These are phyloP conservation scores for Lichtheimia ramosa DNA, from an alignment of 371 early-diverging fungal genomes.

Conservation along the genomic window DNA sequence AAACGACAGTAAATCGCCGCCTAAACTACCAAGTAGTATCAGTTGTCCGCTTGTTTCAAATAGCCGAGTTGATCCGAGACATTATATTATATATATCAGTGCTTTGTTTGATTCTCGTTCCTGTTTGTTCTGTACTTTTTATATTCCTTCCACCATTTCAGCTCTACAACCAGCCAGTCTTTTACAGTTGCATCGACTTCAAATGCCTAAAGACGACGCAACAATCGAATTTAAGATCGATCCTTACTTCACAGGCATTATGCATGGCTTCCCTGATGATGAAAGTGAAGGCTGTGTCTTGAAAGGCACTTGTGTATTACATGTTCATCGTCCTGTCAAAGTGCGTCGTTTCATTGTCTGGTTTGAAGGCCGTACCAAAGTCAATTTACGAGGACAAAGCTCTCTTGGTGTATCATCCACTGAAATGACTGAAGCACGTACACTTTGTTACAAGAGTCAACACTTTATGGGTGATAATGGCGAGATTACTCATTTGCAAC, in stretches of 20 bases:
- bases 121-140: neutral
- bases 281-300: conserved; percentile 49
- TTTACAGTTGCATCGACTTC: neutral
- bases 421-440: conserved; percentile 35
- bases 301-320: conserved; percentile 34
- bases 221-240: conserved; percentile 33
- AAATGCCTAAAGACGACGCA: conserved; percentile 37
- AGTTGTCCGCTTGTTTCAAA: neutral
- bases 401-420: conserved; percentile 26
- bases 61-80: conserved; percentile 12
- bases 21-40: neutral
- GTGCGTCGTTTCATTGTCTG: conserved; percentile 40
- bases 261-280: conserved; percentile 44
- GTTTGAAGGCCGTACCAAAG: conserved; percentile 47
- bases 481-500: conserved; percentile 22
- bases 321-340: conserved; percentile 36
- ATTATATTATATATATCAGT: neutral
- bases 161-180: neutral
- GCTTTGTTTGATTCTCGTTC: neutral
- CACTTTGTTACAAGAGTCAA: conserved; percentile 29
- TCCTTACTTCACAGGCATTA: conserved; percentile 43
- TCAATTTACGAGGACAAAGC: conserved; percentile 27
- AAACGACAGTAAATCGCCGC: conserved; percentile 1
- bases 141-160: neutral
- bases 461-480: conserved; percentile 41